Conservation (phyloP, 73 alveolate species). For the Urostyla sp. region DNA sequence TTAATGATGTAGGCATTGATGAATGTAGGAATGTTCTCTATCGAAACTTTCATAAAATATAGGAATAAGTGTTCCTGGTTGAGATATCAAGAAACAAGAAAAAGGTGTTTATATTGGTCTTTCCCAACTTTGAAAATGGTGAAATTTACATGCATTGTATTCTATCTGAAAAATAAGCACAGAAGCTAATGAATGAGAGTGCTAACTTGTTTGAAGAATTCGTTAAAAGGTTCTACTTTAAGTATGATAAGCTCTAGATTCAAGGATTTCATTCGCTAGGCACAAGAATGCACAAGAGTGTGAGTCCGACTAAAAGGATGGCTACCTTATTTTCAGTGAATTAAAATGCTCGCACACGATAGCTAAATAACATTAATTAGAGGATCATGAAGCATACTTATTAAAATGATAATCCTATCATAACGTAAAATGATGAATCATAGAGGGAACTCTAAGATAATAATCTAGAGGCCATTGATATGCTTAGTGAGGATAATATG, state of each 20-base stretch:
- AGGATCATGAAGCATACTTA: not conserved
- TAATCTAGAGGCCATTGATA: not conserved
- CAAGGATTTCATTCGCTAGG: slow-evolving; percentile 37
- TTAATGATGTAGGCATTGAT: slow-evolving; percentile 35
- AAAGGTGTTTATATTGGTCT: slow-evolving; percentile 32
- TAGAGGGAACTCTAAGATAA: not conserved
- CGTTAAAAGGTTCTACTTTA: slow-evolving; percentile 24
- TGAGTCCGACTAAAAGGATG: slow-evolving; percentile 9
- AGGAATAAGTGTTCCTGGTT: slow-evolving; percentile 19
- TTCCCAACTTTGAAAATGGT: slow-evolving; percentile 53
- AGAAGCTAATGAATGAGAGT: slow-evolving; percentile 42
- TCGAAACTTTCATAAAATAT: slow-evolving; percentile 37
- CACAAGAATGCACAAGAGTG: slow-evolving; percentile 3
- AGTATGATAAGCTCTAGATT: slow-evolving; percentile 41
- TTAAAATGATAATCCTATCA: not conserved
- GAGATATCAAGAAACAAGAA: slow-evolving; percentile 39
- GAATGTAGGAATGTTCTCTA: slow-evolving; percentile 34
- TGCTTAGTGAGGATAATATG: too few relatives aligned
- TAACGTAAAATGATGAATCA: not conserved
- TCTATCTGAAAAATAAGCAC: slow-evolving; percentile 46
- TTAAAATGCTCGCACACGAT: not conserved
- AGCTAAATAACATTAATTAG: not conserved
- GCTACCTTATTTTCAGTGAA: not conserved
- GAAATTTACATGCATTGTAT: not conserved
- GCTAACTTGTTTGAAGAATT: slow-evolving; percentile 49